phyloP scores from a whole-genome alignment of 306 rosid species.

The Prosopis cineraria region DNA sequence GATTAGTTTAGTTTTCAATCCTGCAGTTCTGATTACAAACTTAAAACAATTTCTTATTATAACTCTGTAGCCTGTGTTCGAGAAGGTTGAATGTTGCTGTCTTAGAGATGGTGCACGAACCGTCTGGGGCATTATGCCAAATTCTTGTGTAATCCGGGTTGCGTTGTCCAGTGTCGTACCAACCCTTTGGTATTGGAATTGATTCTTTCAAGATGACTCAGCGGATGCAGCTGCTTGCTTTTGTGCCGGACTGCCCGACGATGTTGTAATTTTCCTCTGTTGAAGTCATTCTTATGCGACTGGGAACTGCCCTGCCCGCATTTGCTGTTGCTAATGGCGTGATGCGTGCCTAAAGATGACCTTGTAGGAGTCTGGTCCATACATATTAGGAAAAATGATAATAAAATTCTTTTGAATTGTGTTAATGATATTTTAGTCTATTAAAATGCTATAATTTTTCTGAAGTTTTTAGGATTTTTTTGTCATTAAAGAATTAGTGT shows the following conservation, averaged over 20 bases:
- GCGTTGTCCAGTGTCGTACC: constrained; percentile 44
- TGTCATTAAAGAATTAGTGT: too few relatives aligned
- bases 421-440: too few relatives aligned
- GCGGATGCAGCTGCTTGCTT: not conserved
- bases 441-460: too few relatives aligned
- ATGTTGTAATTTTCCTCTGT: not conserved
- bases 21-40: constrained; percentile 28
- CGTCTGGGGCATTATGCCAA: not conserved
- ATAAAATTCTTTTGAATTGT: too few relatives aligned
- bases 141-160: constrained; percentile 40
- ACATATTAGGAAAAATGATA: too few relatives aligned
- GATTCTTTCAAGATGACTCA: constrained; percentile 13
- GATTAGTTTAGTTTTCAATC: not conserved
- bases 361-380: not conserved
- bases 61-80: constrained; percentile 41
- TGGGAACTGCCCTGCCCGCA: too few relatives aligned
- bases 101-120: constrained; percentile 11
- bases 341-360: not conserved
- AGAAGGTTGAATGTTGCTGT: constrained; percentile 51
- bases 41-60: constrained; percentile 35
- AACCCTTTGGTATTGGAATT: not conserved
- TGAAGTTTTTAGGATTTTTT: too few relatives aligned
- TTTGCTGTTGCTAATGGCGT: too few relatives aligned
- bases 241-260: not conserved
- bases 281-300: not conserved